Conservation (phyloP, 2,329 filamentous ascomycete species). For the Hirsutella rhossiliensis region DNA sequence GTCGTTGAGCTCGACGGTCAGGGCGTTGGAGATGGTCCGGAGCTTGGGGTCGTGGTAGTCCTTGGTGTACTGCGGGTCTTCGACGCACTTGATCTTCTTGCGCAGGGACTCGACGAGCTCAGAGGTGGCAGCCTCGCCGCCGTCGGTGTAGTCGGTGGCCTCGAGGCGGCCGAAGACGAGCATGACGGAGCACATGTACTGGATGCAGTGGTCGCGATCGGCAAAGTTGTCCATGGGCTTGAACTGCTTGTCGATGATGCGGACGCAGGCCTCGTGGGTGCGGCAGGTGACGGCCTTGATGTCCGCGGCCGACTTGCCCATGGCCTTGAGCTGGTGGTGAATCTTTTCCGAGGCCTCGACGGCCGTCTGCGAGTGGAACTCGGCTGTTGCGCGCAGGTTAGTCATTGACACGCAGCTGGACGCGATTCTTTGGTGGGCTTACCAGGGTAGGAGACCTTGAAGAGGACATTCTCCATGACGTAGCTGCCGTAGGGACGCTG, state of each 20-base stretch:
- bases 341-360: conserved; percentile 90
- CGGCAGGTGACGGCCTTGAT: conserved; percentile 90
- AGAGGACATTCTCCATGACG: conserved; percentile 99
- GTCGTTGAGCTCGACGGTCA: conserved; percentile 90
- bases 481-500: conserved; percentile 95
- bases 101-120: conserved; percentile 82
- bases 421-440: conserved; percentile 15
- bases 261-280: conserved; percentile 95
- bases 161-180: conserved; percentile 88
- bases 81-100: conserved; percentile 88
- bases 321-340: conserved; percentile 65
- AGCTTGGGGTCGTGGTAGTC: conserved; percentile 93
- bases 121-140: conserved; percentile 81
- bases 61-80: conserved; percentile 85
- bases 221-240: conserved; percentile 99
- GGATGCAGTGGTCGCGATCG: conserved; percentile 97
- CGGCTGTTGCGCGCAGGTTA: conserved; percentile 36
- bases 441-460: conserved; percentile 99
- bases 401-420: not conserved
- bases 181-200: conserved; percentile 98
- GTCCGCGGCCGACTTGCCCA: conserved; percentile 86
- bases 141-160: conserved; percentile 87
- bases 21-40: conserved; percentile 93
- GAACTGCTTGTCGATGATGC: conserved; percentile 99
- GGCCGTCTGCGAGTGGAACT: conserved; percentile 98